These are phyloP conservation scores for Pythium rishiriense DNA, from an alignment of 352 stramenopile species.

Conservation along the genomic window DNA sequence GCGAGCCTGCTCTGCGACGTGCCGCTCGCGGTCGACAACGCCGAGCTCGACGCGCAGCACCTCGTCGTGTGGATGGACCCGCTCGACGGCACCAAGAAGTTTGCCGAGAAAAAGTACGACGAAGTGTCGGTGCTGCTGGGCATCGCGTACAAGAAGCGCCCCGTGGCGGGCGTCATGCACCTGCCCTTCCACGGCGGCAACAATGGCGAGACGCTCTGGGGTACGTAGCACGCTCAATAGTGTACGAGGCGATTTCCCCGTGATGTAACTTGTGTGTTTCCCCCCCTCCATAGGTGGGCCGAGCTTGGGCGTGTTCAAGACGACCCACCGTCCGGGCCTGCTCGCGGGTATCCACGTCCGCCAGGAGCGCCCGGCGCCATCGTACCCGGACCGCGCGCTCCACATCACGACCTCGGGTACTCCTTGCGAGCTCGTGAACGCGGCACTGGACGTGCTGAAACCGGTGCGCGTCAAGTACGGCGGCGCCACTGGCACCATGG, in stretches of 20 bases:
- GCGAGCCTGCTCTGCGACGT: conserved; percentile 25
- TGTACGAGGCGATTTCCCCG: neutral
- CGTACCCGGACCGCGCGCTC: conserved; percentile 43
- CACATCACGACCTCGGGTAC: conserved; percentile 63
- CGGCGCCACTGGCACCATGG: conserved; percentile 73
- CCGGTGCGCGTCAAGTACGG: conserved; percentile 44
- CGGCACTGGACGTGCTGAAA: conserved; percentile 37
- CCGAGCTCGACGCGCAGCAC: conserved; percentile 37
- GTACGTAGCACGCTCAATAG: conserved; percentile 23
- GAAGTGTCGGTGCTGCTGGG: conserved; percentile 80
- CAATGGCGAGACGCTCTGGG: conserved; percentile 66
- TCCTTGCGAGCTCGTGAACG: conserved; percentile 48
- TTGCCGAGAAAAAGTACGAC: conserved; percentile 68
- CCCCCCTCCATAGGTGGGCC: conserved; percentile 36
- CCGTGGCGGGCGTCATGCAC: conserved; percentile 72
- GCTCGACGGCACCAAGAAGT: conserved; percentile 79
- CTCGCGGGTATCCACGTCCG: conserved; percentile 33
- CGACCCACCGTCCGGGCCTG: conserved; percentile 33
- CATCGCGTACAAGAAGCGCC: conserved; percentile 64
- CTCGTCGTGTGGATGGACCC: conserved; percentile 82
- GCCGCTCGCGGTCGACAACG: conserved; percentile 16
- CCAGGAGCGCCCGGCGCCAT: conserved; percentile 15
- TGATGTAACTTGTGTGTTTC: neutral
- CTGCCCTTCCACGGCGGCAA: conserved; percentile 56
- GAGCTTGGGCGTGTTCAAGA: conserved; percentile 53